Evolutionary conservation across 2,329 filamentous ascomycete species (phyloP).

Genomic region (Xylaria sp.): DNA sequence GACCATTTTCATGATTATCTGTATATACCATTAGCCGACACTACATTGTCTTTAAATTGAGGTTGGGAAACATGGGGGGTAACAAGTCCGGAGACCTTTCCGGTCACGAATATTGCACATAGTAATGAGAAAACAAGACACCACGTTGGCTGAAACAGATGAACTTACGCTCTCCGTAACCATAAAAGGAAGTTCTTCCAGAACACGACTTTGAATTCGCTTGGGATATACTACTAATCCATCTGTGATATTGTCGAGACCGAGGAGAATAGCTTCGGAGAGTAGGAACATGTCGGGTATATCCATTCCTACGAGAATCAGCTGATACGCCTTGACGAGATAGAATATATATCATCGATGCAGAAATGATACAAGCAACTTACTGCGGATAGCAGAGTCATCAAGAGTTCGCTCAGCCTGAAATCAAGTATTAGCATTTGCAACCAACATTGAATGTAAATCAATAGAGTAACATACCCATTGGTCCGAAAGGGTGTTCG

Average conservation of each 20-base stretch:
- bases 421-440: constrained; percentile 3
- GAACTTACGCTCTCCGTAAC: constrained; percentile 57
- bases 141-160: neutral
- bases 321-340: neutral
- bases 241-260: constrained; percentile 73
- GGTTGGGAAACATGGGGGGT: neutral
- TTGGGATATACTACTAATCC: constrained; percentile 84
- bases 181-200: constrained; percentile 82
- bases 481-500: constrained; percentile 76
- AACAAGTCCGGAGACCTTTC: neutral
- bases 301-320: constrained; percentile 33
- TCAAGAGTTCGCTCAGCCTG: constrained; percentile 70
- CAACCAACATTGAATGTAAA: neutral
- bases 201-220: constrained; percentile 73
- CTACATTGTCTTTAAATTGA: neutral
- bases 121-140: constrained; percentile 2
- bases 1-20: constrained; percentile 48
- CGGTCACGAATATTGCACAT: neutral
- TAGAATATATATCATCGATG: neutral
- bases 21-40: constrained; percentile 3
- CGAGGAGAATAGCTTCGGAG: constrained; percentile 74
- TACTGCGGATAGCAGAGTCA: constrained; percentile 75
- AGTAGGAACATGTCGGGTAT: constrained; percentile 66
- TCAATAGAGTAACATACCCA: constrained; percentile 63
- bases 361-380: neutral